phyloP scores from a whole-genome alignment of 129 eudicot genomes.

The Arctium minus region DNA sequence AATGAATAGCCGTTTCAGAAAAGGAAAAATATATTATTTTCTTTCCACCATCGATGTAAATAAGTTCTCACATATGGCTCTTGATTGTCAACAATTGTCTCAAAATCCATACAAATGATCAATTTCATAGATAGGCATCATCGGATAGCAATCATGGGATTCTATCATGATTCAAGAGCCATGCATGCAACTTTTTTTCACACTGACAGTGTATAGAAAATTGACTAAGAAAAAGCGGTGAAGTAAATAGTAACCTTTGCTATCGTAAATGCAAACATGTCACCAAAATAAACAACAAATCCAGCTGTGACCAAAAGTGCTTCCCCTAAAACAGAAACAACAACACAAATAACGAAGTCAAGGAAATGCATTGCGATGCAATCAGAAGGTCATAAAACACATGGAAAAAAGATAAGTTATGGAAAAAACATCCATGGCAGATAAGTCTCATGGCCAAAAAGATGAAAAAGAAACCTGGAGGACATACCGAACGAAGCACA shows the following conservation, averaged over 20 bases:
- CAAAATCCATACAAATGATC: neutral
- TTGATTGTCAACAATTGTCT: neutral
- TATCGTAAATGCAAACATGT: conserved; percentile 61
- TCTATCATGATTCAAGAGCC: neutral
- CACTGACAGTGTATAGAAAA: neutral
- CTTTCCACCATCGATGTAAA: neutral
- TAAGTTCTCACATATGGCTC: neutral
- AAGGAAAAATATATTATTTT: neutral
- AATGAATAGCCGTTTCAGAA: neutral
- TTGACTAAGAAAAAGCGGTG: neutral
- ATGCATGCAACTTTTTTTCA: neutral
- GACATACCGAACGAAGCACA: conserved; percentile 83
- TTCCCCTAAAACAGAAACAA: conserved; percentile 58
- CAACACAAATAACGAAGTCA: neutral
- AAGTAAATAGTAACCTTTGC: conserved; percentile 43
- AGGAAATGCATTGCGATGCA: neutral
- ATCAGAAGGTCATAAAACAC: neutral
- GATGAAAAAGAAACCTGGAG: neutral
- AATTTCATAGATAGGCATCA: neutral
- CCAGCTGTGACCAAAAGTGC: conserved; percentile 88
- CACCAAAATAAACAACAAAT: conserved; percentile 78
- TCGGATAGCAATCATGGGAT: neutral
- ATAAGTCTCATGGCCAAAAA: neutral
- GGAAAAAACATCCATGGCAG: neutral
- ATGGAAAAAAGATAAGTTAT: neutral